Base-by-base conservation (phyloP, 164 flowering plant species). In the Pachysandra terminalis region DNA sequence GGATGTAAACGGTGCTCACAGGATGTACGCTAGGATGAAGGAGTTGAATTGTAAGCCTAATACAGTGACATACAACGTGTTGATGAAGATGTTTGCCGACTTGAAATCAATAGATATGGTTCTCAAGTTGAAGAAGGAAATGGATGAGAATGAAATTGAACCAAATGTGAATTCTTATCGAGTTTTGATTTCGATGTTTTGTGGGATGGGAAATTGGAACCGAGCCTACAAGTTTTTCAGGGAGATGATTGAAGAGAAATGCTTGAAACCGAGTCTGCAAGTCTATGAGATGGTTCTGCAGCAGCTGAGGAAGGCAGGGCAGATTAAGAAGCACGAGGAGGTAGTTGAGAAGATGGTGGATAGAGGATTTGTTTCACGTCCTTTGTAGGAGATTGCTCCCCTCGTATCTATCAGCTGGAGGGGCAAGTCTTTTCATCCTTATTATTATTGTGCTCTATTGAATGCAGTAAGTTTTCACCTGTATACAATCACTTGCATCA, bases 241-340 rank as follows among this genome's bases (percentile, higher is more conserved):
- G 66, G 97, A 92, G 81, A 95, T 95, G 98, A 73, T 92, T 58
- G 98, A 90, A 65, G 96, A 86, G 73, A 92, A 95, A 69, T 81
- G 89, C 73, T 71, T 95, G 77, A 87, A 77, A 67, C 98, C 97
- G 0, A 75, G 81, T 65, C 8, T 74, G 61, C 79, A 75, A 0
- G 75, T 81, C 9, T 94, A 87, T 76, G 78, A 87, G 65, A 87
- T 80, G 91, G 93, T 94, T 59, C 72, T 94, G 69, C 69, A 76
- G 75, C 86, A 76, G 77, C 73, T 94, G 74, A 84, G 95, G 67
- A 81, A 86, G 56, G 95, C 97, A 1, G 97, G 90, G 59, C 92
- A 95, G 80, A 49, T 89, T 16, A 85, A 89, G 82, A 91, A 87
- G 81, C 98, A 94, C 37, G 97, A 94, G 80, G 97, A 94, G 72